These are phyloP conservation scores for Podaxis mareebaensis DNA, from an alignment of 768 basidiomycete genomes.

Conservation along the genomic window DNA sequence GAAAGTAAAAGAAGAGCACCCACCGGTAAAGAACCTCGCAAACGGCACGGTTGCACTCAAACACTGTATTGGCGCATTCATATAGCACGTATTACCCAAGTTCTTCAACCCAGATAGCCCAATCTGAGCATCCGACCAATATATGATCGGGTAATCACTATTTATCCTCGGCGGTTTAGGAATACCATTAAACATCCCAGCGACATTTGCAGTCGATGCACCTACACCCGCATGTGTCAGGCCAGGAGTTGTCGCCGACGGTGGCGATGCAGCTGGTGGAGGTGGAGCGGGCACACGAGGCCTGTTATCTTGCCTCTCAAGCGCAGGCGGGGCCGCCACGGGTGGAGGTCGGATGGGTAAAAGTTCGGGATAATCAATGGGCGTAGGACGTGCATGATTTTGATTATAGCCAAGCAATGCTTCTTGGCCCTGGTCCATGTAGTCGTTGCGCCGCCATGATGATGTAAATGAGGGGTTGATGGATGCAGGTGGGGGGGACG, in stretches of 20 bases:
- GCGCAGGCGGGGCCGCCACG: slow-evolving; percentile 62
- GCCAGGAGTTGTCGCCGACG: background rate
- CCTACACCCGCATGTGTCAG: background rate
- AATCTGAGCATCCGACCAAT: slow-evolving; percentile 82
- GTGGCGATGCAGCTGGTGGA: background rate
- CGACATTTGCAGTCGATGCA: slow-evolving; percentile 15
- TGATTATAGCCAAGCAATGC: slow-evolving; percentile 44
- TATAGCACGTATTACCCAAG: slow-evolving; percentile 96
- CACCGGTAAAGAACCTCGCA: slow-evolving; percentile 89
- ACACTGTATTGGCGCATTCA: slow-evolving; percentile 98
- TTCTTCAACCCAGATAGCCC: slow-evolving; percentile 91
- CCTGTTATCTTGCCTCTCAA: slow-evolving; percentile 78
- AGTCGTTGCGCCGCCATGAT: slow-evolving; percentile 70
- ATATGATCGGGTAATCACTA: slow-evolving; percentile 79
- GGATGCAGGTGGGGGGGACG: slow-evolving; percentile 83
- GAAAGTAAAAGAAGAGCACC: slow-evolving; percentile 24
- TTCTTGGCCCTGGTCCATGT: slow-evolving; percentile 75
- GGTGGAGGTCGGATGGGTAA: slow-evolving; percentile 79
- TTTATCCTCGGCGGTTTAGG: slow-evolving; percentile 67
- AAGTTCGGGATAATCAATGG: slow-evolving; percentile 84
- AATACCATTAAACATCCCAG: slow-evolving; percentile 22
- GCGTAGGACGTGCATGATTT: slow-evolving; percentile 24
- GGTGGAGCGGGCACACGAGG: slow-evolving; percentile 44
- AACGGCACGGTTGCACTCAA: slow-evolving; percentile 94
- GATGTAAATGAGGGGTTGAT: slow-evolving; percentile 73